Evolutionary conservation across 306 rosid species (phyloP), one percentile per base, ranked within the genome.

Genomic region (Crataegus laevigata): DNA sequence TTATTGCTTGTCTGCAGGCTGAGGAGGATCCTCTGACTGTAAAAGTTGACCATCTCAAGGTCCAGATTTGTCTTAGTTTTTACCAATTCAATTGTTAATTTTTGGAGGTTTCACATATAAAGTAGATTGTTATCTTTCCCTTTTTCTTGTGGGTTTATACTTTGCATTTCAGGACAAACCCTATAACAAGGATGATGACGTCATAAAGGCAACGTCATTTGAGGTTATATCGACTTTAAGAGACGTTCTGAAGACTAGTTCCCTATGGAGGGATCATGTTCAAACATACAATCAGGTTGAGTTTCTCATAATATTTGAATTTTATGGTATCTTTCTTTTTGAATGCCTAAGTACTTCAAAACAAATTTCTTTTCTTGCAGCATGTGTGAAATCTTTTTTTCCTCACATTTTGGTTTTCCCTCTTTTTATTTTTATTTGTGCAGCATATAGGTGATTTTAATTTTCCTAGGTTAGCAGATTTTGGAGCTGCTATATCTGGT

Each of bases 401-500:
- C 61, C 58, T 67, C 45, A 28, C 17, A 26, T 60, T 19, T 42
- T 59, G 22, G 26, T 15, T 26, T 59, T 59, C 26, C 36, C 19
- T 36, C 59, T 32, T 29, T 51, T 32, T 71, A 29, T 82, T 54
- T 40, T 69, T 19, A 79, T 70, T 68, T 82, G 60, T 85, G 88
- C 92, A 96, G 99, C 99, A 96, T 83, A 88, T 96, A 75, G 99
- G 99, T 66, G 99, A 96, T 85, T 96, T 96, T 84, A 96, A 96
- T 81, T 85, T 85, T 72, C 92, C 99, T 64, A 90, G 96, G 88
- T 89, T 92, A 78, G 99, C 99, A 69, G 99, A 96, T 88, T 96
- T 96, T 85, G 98, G 97, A 83, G 98, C 99, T 80, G 99, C 99
- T 54, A 96, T 96, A 88, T 96, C 99, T 69, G 99, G 99, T 79